Evolutionary conservation across 495 filamentous ascomycete genomes (phyloP).

Genomic region (Xylaria castorea): DNA sequence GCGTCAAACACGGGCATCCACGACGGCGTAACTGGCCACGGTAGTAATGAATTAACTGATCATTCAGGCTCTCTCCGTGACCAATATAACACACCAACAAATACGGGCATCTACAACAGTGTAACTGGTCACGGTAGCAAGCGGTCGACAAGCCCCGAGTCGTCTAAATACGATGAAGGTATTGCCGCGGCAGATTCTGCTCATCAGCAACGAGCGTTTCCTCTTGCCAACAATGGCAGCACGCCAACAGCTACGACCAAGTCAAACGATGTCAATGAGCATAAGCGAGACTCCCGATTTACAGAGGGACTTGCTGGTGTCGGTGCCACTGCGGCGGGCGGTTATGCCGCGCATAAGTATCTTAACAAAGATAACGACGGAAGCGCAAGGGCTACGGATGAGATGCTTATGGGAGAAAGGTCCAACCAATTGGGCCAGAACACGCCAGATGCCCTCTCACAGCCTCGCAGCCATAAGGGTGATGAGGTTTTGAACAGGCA

Average conservation of each 20-base stretch:
- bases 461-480: not conserved
- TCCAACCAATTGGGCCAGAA: not conserved
- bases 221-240: conserved; percentile 28
- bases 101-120: conserved; percentile 44
- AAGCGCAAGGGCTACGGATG: not conserved
- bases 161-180: conserved; percentile 9
- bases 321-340: conserved; percentile 29
- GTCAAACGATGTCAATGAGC: not conserved
- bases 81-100: not conserved
- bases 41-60: too few relatives aligned
- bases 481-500: not conserved
- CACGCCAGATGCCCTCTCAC: not conserved
- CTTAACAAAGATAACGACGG: not conserved
- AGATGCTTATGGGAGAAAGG: not conserved
- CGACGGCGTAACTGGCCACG: conserved; percentile 50
- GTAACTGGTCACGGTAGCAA: conserved; percentile 51
- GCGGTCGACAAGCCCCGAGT: conserved; percentile 3
- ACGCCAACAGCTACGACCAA: not conserved
- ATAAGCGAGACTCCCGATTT: conserved; percentile 12
- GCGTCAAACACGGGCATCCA: conserved; percentile 35
- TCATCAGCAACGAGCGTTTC: conserved; percentile 37
- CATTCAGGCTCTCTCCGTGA: conserved; percentile 27
- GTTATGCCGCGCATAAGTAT: conserved; percentile 29
- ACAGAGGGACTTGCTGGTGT: conserved; percentile 31
- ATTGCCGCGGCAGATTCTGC: conserved; percentile 14